Percentiles rank a stretch among this genome's conserved stretches.
These are phyloP conservation scores for Hymenoscyphus scutula DNA, from an alignment of 2,329 filamentous ascomycete genomes.

Conservation along the genomic window DNA sequence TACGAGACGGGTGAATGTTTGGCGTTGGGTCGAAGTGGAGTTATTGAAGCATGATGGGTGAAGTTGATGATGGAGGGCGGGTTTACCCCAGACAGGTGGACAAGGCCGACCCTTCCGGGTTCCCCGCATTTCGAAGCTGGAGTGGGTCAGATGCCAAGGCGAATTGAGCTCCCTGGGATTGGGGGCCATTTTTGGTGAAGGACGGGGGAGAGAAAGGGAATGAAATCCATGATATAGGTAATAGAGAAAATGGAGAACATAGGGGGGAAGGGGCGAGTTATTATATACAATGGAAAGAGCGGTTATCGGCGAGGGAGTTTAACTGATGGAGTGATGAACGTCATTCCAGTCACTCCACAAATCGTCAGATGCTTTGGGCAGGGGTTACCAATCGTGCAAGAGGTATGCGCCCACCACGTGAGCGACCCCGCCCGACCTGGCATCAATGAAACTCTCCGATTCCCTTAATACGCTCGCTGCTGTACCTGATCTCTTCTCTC, in stretches of 20 bases:
- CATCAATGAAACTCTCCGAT: slow-evolving; percentile 13
- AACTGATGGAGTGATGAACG: not conserved
- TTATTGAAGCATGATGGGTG: not conserved
- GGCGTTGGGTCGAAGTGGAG: not conserved
- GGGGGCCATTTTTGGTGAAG: not conserved
- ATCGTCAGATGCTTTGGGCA: not conserved
- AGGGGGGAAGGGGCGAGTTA: not conserved
- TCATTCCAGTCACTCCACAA: not conserved
- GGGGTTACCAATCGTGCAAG: not conserved
- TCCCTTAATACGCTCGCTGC: slow-evolving; percentile 11
- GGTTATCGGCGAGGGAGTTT: not conserved
- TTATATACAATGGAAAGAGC: not conserved
- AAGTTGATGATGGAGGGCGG: not conserved
- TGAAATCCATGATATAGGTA: too few relatives aligned
- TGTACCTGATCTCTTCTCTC: slow-evolving; percentile 27
- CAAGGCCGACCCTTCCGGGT: not conserved
- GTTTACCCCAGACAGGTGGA: slow-evolving; percentile 2
- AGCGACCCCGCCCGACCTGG: slow-evolving; percentile 10
- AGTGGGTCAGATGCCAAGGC: slow-evolving; percentile 1
- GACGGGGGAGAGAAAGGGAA: too few relatives aligned
- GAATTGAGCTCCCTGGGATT: not conserved
- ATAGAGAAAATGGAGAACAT: not conserved
- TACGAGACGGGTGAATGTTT: not conserved
- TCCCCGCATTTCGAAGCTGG: slow-evolving; percentile 3
- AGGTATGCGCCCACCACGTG: not conserved